phyloP scores from a whole-genome alignment of 345 rosid species.

The Erodium maritimum region DNA sequence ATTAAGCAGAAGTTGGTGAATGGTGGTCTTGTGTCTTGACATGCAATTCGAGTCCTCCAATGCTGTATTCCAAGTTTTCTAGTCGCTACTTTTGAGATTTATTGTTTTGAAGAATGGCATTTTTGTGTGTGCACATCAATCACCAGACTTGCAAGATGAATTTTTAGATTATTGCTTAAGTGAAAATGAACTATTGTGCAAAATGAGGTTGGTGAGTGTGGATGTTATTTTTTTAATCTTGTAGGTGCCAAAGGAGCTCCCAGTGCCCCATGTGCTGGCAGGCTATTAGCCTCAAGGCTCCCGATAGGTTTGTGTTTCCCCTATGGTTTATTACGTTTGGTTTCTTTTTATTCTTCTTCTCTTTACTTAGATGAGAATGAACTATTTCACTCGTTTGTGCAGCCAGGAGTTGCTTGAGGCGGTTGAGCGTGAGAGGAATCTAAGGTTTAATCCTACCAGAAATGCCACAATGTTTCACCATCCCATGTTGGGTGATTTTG shows the following conservation, averaged over 20 bases:
- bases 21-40: too few relatives aligned
- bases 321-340: neutral
- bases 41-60: too few relatives aligned
- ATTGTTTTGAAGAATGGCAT: too few relatives aligned
- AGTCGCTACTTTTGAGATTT: too few relatives aligned
- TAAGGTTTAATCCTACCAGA: conserved; percentile 35
- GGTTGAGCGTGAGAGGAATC: conserved; percentile 49
- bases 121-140: too few relatives aligned
- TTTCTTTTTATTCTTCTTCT: neutral
- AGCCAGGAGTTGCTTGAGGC: conserved; percentile 67
- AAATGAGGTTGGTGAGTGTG: too few relatives aligned
- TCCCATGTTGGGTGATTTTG: conserved; percentile 54
- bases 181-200: too few relatives aligned
- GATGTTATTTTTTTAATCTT: conserved; percentile 8
- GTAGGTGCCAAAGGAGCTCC: conserved; percentile 69
- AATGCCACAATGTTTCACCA: conserved; percentile 52
- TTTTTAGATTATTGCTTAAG: neutral
- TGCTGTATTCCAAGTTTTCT: too few relatives aligned
- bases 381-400: conserved; percentile 1
- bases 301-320: conserved; percentile 30
- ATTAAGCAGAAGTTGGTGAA: too few relatives aligned
- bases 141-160: too few relatives aligned
- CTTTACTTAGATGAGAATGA: neutral
- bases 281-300: conserved; percentile 46
- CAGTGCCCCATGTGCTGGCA: conserved; percentile 85